A percentile compares a stretch with the other conserved stretches of the same genome.
Evolutionary conservation across 352 stramenopile species (phyloP).

Genomic region (Hyaloperonospora brassicae): DNA sequence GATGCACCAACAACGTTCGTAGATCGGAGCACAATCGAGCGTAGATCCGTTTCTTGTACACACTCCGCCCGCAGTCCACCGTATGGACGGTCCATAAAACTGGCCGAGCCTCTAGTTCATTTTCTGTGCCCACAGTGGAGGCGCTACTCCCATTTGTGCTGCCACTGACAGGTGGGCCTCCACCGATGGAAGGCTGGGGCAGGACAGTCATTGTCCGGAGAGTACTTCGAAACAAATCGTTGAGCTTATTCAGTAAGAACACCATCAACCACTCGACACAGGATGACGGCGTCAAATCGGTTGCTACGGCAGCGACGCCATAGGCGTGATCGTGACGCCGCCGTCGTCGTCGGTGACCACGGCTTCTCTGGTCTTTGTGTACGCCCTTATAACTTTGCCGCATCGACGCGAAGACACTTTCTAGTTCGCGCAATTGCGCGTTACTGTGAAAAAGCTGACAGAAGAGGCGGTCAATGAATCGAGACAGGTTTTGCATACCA

Average conservation of each 20-base stretch:
- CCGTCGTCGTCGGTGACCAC: slow-evolving; percentile 7
- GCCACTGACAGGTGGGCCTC: slow-evolving; percentile 2
- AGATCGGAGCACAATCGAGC: slow-evolving; percentile 74
- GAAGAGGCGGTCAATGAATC: slow-evolving; percentile 79
- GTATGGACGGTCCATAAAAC: slow-evolving; percentile 40
- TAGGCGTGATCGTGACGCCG: slow-evolving; percentile 5
- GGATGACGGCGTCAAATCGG: slow-evolving; percentile 24
- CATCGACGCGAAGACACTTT: slow-evolving; percentile 37
- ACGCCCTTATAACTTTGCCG: slow-evolving; percentile 9
- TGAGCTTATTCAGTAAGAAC: slow-evolving; percentile 59
- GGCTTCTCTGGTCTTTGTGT: slow-evolving; percentile 6
- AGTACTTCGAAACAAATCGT: slow-evolving; percentile 51
- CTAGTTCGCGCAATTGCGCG: slow-evolving; percentile 60
- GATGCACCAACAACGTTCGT: slow-evolving; percentile 65
- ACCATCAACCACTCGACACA: slow-evolving; percentile 61
- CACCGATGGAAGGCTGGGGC: slow-evolving; percentile 18
- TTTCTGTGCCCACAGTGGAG: slow-evolving; percentile 17
- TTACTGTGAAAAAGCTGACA: slow-evolving; percentile 82
- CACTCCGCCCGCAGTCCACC: slow-evolving; percentile 53
- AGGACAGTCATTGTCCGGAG: slow-evolving; percentile 50
- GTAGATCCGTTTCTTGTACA: slow-evolving; percentile 78
- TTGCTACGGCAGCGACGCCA: slow-evolving; percentile 8
- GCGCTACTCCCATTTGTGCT: slow-evolving; percentile 16
- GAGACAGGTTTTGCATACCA: slow-evolving; percentile 63
- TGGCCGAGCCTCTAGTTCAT: slow-evolving; percentile 14